Percentiles rank a stretch among this genome's conserved stretches.
Conservation (phyloP, 2,329 filamentous ascomycete species). For the Scleromitrula shiraiana region DNA sequence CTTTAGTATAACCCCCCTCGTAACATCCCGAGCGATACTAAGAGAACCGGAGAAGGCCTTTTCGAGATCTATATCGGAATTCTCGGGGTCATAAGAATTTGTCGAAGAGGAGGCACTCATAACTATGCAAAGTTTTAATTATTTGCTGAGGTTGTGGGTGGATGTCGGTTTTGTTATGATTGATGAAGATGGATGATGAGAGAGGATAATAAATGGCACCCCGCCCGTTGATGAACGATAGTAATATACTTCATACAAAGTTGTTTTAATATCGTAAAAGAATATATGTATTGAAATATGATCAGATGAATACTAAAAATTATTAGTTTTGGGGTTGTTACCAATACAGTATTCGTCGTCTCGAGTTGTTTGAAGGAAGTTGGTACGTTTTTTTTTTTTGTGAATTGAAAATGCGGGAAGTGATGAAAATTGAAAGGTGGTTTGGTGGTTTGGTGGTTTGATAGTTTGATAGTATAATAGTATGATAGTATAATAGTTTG, state of each 20-base stretch:
- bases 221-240: background rate
- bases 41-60: conserved; percentile 7
- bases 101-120: conserved; percentile 1
- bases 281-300: too few species aligned
- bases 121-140: background rate
- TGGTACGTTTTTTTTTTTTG: background rate
- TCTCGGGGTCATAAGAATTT: background rate
- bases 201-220: background rate
- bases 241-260: background rate
- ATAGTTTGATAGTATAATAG: too few species aligned
- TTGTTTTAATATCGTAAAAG: background rate
- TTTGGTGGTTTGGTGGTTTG: too few species aligned
- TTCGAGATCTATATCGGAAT: conserved; percentile 8
- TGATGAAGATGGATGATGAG: background rate
- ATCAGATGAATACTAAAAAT: too few species aligned
- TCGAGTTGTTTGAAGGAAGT: background rate
- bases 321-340: too few species aligned
- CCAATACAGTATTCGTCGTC: too few species aligned
- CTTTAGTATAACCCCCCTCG: background rate
- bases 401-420: background rate
- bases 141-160: background rate
- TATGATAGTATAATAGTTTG: too few species aligned
- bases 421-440: background rate
- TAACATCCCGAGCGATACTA: conserved; percentile 3
- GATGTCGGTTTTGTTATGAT: background rate